Conservation (phyloP, 202 grass and related monocot species). For the Digitaria exilis region DNA sequence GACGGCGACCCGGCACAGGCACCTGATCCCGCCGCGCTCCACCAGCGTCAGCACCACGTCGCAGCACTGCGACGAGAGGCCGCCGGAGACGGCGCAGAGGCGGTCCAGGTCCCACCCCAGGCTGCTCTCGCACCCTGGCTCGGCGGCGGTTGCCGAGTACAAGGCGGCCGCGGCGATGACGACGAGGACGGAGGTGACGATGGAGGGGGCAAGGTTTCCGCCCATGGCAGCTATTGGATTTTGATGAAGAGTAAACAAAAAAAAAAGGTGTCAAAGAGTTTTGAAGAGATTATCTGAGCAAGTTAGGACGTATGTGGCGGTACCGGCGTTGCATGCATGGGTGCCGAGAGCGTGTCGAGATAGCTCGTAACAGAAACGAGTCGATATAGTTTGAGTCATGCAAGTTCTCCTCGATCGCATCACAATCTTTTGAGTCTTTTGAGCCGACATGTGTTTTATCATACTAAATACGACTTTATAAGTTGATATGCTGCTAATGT, state of each 20-base stretch:
- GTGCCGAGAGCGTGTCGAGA: too few species aligned
- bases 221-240: not conserved
- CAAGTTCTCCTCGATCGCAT: too few species aligned
- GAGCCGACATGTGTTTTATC: too few species aligned
- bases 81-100: not conserved
- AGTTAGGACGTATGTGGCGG: too few species aligned
- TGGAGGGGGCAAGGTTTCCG: not conserved
- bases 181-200: not conserved
- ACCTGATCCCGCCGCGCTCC: not conserved
- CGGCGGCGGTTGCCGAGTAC: not conserved
- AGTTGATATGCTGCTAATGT: too few species aligned
- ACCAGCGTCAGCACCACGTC: not conserved
- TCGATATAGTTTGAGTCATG: too few species aligned
- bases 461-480: too few species aligned
- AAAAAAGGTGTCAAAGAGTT: not conserved
- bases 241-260: not conserved
- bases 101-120: not conserved
- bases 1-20: not conserved
- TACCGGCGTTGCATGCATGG: too few species aligned
- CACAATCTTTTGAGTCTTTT: too few species aligned
- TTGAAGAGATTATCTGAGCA: too few species aligned
- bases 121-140: not conserved
- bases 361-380: too few species aligned
- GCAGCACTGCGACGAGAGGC: not conserved
- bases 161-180: not conserved